phyloP scores from a whole-genome alignment of 176 grass and related monocot genomes.

The Paspalum vaginatum region DNA sequence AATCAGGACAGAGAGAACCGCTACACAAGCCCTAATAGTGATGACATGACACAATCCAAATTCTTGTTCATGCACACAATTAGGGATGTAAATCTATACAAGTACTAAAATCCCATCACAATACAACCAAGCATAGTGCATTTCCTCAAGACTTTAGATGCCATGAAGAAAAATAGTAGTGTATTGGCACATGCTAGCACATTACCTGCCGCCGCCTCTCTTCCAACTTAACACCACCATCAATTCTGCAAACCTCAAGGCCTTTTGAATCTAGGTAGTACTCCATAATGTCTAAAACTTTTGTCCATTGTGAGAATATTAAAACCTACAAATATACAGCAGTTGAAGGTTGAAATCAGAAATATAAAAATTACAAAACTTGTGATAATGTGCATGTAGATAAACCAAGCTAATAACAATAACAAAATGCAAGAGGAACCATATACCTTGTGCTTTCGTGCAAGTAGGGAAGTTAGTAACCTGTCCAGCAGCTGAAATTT shows the following conservation, averaged over 20 bases:
- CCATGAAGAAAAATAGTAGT: conserved; percentile 18
- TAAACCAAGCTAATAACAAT: conserved; percentile 9
- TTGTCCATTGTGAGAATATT: conserved; percentile 96
- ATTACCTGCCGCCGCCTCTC: conserved; percentile 78
- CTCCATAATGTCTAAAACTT: conserved; percentile 85
- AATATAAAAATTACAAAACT: neutral
- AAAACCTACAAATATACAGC: conserved; percentile 61
- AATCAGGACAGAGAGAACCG: too few relatives aligned
- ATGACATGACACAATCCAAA: neutral
- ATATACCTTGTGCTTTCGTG: conserved; percentile 77
- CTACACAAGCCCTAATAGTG: too few relatives aligned
- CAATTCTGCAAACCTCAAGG: conserved; percentile 79
- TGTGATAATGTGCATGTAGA: neutral
- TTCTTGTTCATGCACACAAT: neutral
- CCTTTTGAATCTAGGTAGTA: conserved; percentile 79
- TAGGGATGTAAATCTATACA: neutral
- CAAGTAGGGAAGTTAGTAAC: conserved; percentile 57
- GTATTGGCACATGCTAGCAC: conserved; percentile 9
- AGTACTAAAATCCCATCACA: neutral
- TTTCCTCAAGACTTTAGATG: neutral
- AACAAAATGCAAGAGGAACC: conserved; percentile 23
- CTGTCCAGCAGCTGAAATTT: conserved; percentile 88
- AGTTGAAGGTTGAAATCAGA: conserved; percentile 15
- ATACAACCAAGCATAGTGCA: neutral
- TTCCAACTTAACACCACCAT: conserved; percentile 81